Evolutionary conservation across 2,329 filamentous ascomycete species (phyloP), one percentile per base, ranked within the genome.

Genomic region (Pseudohalonectria lignicola): DNA sequence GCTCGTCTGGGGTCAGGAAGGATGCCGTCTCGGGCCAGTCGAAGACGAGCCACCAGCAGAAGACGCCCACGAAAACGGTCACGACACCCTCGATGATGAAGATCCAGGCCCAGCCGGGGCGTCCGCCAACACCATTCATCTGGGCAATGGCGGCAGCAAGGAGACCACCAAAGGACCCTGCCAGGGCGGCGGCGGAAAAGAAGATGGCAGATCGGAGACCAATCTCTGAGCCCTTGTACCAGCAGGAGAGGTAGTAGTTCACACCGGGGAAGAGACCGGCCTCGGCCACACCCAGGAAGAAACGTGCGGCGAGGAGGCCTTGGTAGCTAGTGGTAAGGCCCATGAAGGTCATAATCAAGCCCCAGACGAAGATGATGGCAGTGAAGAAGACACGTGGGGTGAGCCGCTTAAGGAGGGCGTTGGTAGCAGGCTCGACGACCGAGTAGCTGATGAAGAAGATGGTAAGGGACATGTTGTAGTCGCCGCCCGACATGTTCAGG

Each of bases 161-260:
- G 2, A 86, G 69, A 4, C 82, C 82, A 50, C 81, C 82, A 45
- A 87, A 86, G 0, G 79, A 86, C 1, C 86, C 86, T 1, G 84
- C 80, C 0, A 92, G 60, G 0, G 86, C 83, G 1, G 86, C 85
- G 0, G 84, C 82, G 0, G 82, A 86, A 63, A 92, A 93, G 64
- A 92, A 90, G 40, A 87, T 76, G 12, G 85, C 82, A 29, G 82
- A 77, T 26, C 86, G 75, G n/a, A 86, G 69, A 36, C 84, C 86
- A 39, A 92, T 82, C 50, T 93, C 86, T 13, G 69, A 74, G 26
- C 85, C 70, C 52, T 76, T 81, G 50, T 92, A 94, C 86, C 86
- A 93, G 53, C 82, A 88, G 0, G 78, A 83, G 0, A 92, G 69
- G 52, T 87, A 87, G 56, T 86, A 90, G 47, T 82, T 83, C 13